These are phyloP conservation scores for Nicotiana undulata DNA, from an alignment of 257 asterid genomes.

Conservation along the genomic window DNA sequence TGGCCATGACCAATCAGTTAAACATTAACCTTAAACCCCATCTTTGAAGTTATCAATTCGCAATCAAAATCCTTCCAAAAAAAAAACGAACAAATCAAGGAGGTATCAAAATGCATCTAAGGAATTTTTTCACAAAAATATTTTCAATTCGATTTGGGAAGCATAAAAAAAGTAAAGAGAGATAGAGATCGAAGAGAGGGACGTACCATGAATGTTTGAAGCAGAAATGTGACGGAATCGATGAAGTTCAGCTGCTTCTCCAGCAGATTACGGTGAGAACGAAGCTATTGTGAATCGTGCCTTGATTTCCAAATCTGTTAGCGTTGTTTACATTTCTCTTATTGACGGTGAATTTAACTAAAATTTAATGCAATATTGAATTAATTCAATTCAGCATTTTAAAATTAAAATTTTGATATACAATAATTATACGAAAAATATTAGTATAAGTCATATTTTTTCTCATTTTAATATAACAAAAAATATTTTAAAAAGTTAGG, in stretches of 20 bases:
- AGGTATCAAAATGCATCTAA: background rate
- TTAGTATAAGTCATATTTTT: too few relatives aligned
- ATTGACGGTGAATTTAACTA: too few relatives aligned
- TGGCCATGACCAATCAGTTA: background rate
- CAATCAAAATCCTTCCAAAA: background rate
- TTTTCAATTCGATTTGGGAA: background rate
- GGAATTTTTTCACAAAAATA: background rate
- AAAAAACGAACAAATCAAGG: background rate
- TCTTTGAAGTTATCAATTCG: background rate
- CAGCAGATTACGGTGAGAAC: background rate
- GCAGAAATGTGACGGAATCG: background rate
- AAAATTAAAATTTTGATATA: too few relatives aligned
- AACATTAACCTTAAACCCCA: background rate
- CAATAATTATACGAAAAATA: too few relatives aligned
- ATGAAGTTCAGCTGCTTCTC: background rate
- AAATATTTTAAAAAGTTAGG: too few relatives aligned
- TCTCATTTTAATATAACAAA: too few relatives aligned
- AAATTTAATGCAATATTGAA: too few relatives aligned
- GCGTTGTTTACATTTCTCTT: too few relatives aligned
- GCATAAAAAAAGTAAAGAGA: background rate
- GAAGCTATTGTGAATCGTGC: background rate
- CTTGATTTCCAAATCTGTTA: too few relatives aligned
- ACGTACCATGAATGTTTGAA: background rate
- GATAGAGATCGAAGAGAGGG: background rate
- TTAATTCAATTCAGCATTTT: too few relatives aligned